Evolutionary conservation across 2,329 filamentous ascomycete species (phyloP).

Genomic region (Fusarium sp.): DNA sequence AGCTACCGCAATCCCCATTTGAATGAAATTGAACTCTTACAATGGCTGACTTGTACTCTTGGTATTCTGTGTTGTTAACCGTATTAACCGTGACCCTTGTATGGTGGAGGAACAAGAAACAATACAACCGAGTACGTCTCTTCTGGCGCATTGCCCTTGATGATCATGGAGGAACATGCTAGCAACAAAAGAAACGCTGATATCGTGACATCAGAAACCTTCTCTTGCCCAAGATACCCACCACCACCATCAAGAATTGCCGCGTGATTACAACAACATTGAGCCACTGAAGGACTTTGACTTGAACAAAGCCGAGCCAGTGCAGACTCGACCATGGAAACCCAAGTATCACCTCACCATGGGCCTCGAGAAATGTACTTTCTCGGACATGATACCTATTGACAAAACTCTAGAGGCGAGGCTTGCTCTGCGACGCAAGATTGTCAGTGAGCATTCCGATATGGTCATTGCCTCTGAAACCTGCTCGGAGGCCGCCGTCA

Average conservation of each 20-base stretch:
- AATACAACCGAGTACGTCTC: not conserved
- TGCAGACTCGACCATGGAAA: not conserved
- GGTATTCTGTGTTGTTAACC: not conserved
- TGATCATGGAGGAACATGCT: too few relatives aligned
- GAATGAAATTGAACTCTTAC: fast-evolving
- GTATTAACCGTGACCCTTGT: not conserved
- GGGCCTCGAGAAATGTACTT: not conserved
- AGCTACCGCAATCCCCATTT: not conserved
- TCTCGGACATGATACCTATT: not conserved
- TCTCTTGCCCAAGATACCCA: not conserved
- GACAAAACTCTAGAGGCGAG: not conserved
- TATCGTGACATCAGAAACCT: not conserved
- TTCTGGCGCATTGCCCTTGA: too few relatives aligned
- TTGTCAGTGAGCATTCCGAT: not conserved
- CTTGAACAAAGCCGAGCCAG: not conserved
- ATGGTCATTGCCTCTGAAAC: not conserved
- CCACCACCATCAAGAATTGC: not conserved
- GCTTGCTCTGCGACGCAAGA: not conserved
- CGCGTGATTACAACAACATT: not conserved
- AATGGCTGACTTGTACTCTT: not conserved
- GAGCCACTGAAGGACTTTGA: not conserved
- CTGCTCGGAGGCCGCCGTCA: not conserved
- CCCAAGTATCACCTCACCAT: not conserved
- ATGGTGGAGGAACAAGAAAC: not conserved
- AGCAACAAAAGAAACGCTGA: not conserved